phyloP scores from a whole-genome alignment of 441 rosid genomes.

The Populus trichocarpa region DNA sequence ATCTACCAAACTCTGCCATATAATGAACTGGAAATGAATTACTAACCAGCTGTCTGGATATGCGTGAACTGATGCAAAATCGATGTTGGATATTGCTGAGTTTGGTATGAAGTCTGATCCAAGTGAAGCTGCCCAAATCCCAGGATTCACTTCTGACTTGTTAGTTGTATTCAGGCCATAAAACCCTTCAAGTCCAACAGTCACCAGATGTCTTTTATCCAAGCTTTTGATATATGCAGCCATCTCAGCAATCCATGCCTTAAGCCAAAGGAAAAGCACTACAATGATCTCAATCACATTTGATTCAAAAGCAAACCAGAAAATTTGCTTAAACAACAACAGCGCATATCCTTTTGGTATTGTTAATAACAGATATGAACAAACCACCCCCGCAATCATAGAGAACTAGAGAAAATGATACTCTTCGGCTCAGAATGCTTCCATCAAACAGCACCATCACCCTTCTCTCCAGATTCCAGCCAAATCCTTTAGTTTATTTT shows the following conservation, averaged over 20 bases:
- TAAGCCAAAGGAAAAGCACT: conserved; percentile 2
- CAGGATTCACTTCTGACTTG: conserved; percentile 37
- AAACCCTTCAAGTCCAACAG: conserved; percentile 50
- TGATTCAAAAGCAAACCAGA: neutral
- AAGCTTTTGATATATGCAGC: conserved; percentile 42
- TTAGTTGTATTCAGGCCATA: conserved; percentile 27
- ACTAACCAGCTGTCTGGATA: conserved; percentile 56
- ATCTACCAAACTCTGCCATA: too few species aligned
- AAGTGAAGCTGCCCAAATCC: conserved; percentile 45
- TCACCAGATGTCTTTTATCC: conserved; percentile 40
- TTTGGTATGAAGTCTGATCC: conserved; percentile 47
- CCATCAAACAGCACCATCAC: too few species aligned
- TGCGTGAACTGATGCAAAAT: conserved; percentile 52
- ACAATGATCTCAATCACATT: neutral
- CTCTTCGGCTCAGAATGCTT: too few species aligned
- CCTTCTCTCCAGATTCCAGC: too few species aligned
- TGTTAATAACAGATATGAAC: too few species aligned
- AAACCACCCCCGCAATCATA: too few species aligned
- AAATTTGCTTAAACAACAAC: neutral
- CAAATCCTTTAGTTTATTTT: too few species aligned
- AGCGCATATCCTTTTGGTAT: too few species aligned
- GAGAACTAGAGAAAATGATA: too few species aligned
- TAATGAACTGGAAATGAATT: neutral
- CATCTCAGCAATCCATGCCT: conserved; percentile 53
- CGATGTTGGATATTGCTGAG: conserved; percentile 36